A percentile compares a stretch with the other conserved stretches of the same genome.
Evolutionary conservation across 768 basidiomycete genomes (phyloP).

Genomic region (Harrya chromipes): DNA sequence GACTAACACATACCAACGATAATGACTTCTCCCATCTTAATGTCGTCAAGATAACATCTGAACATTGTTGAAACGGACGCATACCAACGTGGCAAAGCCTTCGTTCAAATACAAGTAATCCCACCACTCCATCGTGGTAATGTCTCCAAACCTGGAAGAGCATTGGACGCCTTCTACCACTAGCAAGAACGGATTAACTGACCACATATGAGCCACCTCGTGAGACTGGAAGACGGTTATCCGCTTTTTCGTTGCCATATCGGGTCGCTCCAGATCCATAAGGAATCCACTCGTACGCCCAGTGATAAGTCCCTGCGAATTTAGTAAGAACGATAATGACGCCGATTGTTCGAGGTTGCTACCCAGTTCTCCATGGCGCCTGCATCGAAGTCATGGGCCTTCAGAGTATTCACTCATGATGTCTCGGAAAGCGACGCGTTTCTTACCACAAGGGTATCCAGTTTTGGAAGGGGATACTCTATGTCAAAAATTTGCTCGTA

Average conservation of each 20-base stretch:
- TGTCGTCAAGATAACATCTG: slow-evolving; percentile 1
- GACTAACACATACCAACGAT: slow-evolving; percentile 53
- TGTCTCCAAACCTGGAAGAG: slow-evolving; percentile 73
- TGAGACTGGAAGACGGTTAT: slow-evolving; percentile 79
- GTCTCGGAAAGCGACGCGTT: background rate
- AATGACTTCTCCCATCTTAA: slow-evolving; percentile 84
- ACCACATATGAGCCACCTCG: slow-evolving; percentile 86
- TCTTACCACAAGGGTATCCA: slow-evolving; percentile 85
- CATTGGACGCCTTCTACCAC: slow-evolving; percentile 10
- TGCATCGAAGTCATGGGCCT: slow-evolving; percentile 86
- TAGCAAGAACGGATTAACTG: slow-evolving; percentile 13
- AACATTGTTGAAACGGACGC: slow-evolving; percentile 19
- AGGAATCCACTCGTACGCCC: slow-evolving; percentile 82
- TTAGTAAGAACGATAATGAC: slow-evolving; percentile 2
- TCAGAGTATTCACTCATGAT: slow-evolving; percentile 1
- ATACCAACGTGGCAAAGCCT: slow-evolving; percentile 84
- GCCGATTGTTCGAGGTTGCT: background rate
- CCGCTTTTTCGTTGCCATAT: slow-evolving; percentile 72
- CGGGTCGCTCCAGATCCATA: slow-evolving; percentile 71
- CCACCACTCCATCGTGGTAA: slow-evolving; percentile 95
- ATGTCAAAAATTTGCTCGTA: slow-evolving; percentile 93
- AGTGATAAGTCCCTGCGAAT: slow-evolving; percentile 75
- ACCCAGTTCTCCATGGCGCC: slow-evolving; percentile 95
- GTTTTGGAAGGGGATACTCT: slow-evolving; percentile 89
- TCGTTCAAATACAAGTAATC: slow-evolving; percentile 80